Evolutionary conservation across 1,139 yeast species (phyloP).

Genomic region (Taphrina betulina): DNA sequence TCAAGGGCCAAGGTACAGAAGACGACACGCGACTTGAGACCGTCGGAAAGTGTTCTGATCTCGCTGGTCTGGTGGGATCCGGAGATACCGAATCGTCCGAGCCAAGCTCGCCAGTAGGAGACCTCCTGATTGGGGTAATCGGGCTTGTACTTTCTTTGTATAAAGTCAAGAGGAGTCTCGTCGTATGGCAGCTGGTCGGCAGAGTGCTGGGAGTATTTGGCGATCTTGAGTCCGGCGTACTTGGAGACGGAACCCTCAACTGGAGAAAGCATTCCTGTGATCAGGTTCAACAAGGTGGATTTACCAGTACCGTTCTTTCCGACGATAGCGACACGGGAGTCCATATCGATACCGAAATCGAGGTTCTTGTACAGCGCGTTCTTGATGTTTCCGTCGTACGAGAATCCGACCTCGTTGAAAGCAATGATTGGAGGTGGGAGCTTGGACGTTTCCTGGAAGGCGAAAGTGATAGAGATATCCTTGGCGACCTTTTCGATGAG

Average conservation of each 20-base stretch:
- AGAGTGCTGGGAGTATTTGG: constrained; percentile 98
- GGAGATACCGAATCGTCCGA: constrained; percentile 97
- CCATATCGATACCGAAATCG: constrained; percentile 99
- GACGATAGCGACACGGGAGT: constrained; percentile 94
- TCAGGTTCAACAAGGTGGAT: constrained; percentile 88
- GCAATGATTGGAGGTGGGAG: constrained; percentile 98
- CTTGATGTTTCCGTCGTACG: constrained; percentile 84
- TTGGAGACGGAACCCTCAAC: constrained; percentile 86
- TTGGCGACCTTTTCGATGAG: constrained; percentile 88
- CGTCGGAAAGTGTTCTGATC: constrained; percentile 98
- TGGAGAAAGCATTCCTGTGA: constrained; percentile 90
- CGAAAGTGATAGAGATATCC: constrained; percentile 89
- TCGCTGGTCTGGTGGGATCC: constrained; percentile 99
- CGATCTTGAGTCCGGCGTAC: constrained; percentile 96
- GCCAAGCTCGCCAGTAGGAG: constrained; percentile 98
- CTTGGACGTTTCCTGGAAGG: constrained; percentile 94
- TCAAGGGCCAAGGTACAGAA: constrained; percentile 94
- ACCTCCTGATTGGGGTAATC: constrained; percentile 86
- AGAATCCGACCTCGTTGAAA: constrained; percentile 79
- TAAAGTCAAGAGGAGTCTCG: constrained; percentile 92
- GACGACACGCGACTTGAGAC: constrained; percentile 98
- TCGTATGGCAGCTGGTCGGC: constrained; percentile 96
- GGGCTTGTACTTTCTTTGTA: constrained; percentile 58
- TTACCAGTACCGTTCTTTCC: constrained; percentile 99
- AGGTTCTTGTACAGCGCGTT: constrained; percentile 85